Percentiles rank a stretch among this genome's conserved stretches.
Evolutionary conservation across 2,329 filamentous ascomycete genomes (phyloP).

Genomic region (Cercospora sp.): DNA sequence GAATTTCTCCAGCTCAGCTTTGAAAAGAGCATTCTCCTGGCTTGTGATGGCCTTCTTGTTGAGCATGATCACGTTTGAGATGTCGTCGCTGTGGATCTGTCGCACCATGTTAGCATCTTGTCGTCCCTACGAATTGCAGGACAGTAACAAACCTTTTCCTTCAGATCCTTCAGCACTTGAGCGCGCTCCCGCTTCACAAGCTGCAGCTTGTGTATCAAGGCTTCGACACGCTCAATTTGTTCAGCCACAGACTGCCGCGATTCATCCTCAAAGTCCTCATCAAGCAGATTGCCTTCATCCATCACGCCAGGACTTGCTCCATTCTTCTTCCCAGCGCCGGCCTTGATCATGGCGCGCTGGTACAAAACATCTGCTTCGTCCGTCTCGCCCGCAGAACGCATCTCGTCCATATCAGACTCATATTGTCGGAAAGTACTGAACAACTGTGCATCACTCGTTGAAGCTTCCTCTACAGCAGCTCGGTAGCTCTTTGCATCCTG

Average conservation of each 20-base stretch:
- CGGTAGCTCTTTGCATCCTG: conserved; percentile 85
- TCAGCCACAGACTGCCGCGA: conserved; percentile 77
- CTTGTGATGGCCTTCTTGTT: conserved; percentile 97
- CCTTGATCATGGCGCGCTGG: conserved; percentile 80
- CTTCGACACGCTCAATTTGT: conserved; percentile 86
- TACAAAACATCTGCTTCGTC: conserved; percentile 88
- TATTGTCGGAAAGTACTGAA: conserved; percentile 82
- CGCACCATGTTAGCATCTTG: conserved; percentile 9
- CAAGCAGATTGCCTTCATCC: conserved; percentile 76
- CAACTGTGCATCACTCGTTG: conserved; percentile 80
- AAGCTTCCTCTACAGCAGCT: conserved; percentile 85
- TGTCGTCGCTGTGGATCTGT: conserved; percentile 92
- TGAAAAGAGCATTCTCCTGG: conserved; percentile 88
- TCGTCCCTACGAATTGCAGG: background rate
- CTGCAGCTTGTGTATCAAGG: conserved; percentile 85
- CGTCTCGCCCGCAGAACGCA: conserved; percentile 83
- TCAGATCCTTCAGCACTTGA: conserved; percentile 92
- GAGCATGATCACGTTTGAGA: conserved; percentile 92
- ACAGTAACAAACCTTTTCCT: conserved; percentile 74
- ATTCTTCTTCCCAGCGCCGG: conserved; percentile 66
- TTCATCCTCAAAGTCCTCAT: conserved; percentile 86
- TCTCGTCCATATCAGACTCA: conserved; percentile 88
- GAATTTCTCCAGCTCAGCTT: conserved; percentile 97
- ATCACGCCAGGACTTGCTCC: conserved; percentile 54
- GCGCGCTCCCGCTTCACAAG: conserved; percentile 87